Evolutionary conservation across 306 rosid genomes (phyloP), one percentile per base, ranked within the genome.

Genomic region (Sindora glabra): DNA sequence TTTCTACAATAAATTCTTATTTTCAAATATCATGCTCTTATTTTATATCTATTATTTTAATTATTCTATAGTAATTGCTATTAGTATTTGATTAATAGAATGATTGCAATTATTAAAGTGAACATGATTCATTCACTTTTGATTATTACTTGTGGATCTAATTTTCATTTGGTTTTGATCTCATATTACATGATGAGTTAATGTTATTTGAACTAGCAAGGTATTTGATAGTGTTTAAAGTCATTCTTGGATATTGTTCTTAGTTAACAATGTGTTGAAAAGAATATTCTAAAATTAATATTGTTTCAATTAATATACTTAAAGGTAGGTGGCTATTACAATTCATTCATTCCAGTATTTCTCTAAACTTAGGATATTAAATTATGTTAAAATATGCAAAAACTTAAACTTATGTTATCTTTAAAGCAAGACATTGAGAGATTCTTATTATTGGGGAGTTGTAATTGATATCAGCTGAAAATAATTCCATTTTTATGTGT

Each of bases 381-480:
- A 62, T 79, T 64, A 52, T 72, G 42, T 52, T 50, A 79, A 70
- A 67, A 70, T 52, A 33, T 69, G 72, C 62, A 73, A 72, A 78
- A 70, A 39, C 89, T 83, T 79, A 83, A 75, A 76, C 80, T 83
- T 80, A 54, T 82, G 74, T 83, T 79, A 77, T 79, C 81, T 77
- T n/a, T 62, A 74, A 81, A 83, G 89, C 89, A 83, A 85, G 89
- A 77, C 65, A 64, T 77, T 77, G 33, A 75, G 79, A 79, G 85
- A 80, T 82, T 79, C 85, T 82, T 85, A 82, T 80, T 76, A 8
- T 73, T 75, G 76, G 82, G 71, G 86, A 80, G 75, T 85, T 58
- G 80, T 78, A 70, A 79, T 73, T 76, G 85, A 79, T 79, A 76
- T 79, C 85, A 79, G 85, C 80, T 83, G 82, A 83, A n/a, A 80